Base-by-base conservation (phyloP, 1,284 basidiomycete genomes). In the Sporisorium iseilematis-ciliati region DNA sequence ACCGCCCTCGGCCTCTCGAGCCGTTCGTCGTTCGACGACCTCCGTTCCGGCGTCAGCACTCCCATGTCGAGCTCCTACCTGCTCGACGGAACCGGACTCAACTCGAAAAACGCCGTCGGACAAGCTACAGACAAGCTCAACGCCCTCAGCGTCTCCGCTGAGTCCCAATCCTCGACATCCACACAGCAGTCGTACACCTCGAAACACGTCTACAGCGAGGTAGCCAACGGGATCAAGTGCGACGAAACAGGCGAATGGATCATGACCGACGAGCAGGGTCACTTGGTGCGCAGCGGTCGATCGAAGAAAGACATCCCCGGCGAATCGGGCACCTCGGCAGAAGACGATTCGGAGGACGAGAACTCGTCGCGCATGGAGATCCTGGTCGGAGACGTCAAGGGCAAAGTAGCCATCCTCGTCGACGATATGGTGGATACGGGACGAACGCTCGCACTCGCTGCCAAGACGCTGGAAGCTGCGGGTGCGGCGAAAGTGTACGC, bases 371-470 rank as follows among this genome's bases (percentile, higher is more conserved):
- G 86, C 77, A 96, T 98, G 93, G 95, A 99, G 85, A 89, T 99
- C 59, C 89, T 99, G 40, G 96, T 99, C 57, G 96, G 96, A n/a
- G 94, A 98, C 84, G 96, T 99, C 68, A 89, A 89, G 79, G 94
- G 92, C 87, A 95, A 95, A 88, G 76, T 78, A 1, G 95, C 93
- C 31, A 96, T 99, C 81, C 88, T 99, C 53, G 92, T 99, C 31
- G 96, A 99, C 86, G 96, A 99, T 85, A 98, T 99, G 94, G 92
- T 97, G 83, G 97, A 99, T 86, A 95, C 94, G 6, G 96, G 95
- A 2, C 89, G 89, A 66, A 99, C 97, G 2, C 89, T 99, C 25
- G 88, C 90, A 12, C 88, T 97, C 18, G 96, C 96, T 29, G 92
- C 91, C 12, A 91, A 91, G 58, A 93, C 94, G 4, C 87, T 99